Evolutionary conservation across 169 alveolate species (phyloP), one percentile per base, ranked within the genome.

Genomic region (Neospora caninum): DNA sequence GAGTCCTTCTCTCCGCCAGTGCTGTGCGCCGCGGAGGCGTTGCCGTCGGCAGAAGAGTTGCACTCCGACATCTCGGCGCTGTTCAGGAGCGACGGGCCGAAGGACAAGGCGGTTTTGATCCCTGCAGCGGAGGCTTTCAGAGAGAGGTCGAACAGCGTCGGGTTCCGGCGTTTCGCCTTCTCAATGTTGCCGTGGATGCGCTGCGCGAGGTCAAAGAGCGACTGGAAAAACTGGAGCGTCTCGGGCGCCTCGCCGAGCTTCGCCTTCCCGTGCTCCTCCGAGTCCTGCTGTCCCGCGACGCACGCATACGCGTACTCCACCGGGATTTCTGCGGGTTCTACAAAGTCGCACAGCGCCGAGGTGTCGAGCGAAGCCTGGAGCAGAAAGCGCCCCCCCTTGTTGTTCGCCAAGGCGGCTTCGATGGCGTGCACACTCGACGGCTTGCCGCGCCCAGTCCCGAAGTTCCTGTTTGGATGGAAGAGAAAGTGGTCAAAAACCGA

Each of bases 401-500:
- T 78, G 49, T n/a, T 18, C 45, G 86, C 86, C 29, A 78, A 10
- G 2, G 86, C 86, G 29, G 43, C 42, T 25, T 78, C 39, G 45
- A 78, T 78, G 18, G 45, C 39, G 45, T n/a, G 86, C 10, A 43
- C 86, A n/a, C 86, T 78, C 7, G 39, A 18, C 86, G 86, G 86
- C 10, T 78, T n/a, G 7, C 86, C 89, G 38, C 36, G 13, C 67
- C 89, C 89, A 16, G 67, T 82, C 25, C 20, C 69, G 20, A 36
- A 2, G 89, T 41, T 82, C 20, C 69, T 64, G 64, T 42, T 22
- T n/a, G 53, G 89, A 67, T 82, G 89, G 67, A 82, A 82, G 41
- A 82, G 89, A 82, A 82, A 42, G 89, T 82, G 64, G 22, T 82
- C 89, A 42, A 82, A 36, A 67, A 82, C 41, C 13, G 89, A 42